phyloP scores from a whole-genome alignment of 1,284 basidiomycete genomes.

The Ustilago sp. region DNA sequence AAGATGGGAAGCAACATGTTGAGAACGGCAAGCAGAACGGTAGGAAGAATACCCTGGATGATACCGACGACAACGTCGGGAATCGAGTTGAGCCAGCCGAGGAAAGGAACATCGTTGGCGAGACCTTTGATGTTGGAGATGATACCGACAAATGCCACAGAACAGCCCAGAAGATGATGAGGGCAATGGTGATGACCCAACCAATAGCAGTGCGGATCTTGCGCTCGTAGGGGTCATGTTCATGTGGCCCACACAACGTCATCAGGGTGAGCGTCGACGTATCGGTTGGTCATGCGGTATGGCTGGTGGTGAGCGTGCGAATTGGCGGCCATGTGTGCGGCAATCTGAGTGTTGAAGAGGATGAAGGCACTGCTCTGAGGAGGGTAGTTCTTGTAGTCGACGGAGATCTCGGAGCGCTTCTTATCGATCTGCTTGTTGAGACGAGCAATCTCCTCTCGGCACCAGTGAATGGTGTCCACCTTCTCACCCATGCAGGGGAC shows the following conservation, averaged over 20 bases:
- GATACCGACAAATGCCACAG: constrained; percentile 80
- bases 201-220: constrained; percentile 73
- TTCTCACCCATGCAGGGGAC: constrained; percentile 79
- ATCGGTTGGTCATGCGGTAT: constrained; percentile 62
- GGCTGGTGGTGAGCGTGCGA: constrained; percentile 59
- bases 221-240: constrained; percentile 86
- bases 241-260: constrained; percentile 91
- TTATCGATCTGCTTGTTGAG: constrained; percentile 73
- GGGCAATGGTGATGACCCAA: constrained; percentile 74
- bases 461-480: constrained; percentile 87
- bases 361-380: constrained; percentile 79
- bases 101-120: constrained; percentile 77
- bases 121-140: constrained; percentile 84
- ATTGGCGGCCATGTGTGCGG: constrained; percentile 69
- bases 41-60: constrained; percentile 80
- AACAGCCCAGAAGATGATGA: constrained; percentile 76
- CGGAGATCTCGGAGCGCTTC: constrained; percentile 76
- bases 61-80: constrained; percentile 76
- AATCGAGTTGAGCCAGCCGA: constrained; percentile 84
- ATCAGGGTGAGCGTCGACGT: constrained; percentile 61
- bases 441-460: constrained; percentile 74
- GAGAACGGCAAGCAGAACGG: constrained; percentile 84
- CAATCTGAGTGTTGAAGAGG: constrained; percentile 91
- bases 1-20: constrained; percentile 92
- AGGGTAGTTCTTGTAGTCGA: constrained; percentile 73